Evolutionary conservation across 352 stramenopile genomes (phyloP), one percentile per base, ranked within the genome.

Genomic region (Pythium graminicola): DNA sequence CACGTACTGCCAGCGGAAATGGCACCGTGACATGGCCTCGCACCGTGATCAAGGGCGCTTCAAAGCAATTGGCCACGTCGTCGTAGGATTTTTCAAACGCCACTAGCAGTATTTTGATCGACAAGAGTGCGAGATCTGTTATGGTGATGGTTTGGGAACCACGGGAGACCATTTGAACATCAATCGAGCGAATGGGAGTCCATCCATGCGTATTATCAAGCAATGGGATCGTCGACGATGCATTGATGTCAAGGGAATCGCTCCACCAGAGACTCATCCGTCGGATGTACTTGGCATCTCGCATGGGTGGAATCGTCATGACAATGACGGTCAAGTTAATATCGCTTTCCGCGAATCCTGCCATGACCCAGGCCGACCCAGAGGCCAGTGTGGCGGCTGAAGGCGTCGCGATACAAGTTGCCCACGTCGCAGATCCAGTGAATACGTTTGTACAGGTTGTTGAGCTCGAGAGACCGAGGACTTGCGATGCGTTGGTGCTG

Each of bases 71-170:
- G 4, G 49, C 64, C 10, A 10, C 50, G 0, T 67, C 57, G 51
- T 89, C 78, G 32, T 85, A 89, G 1, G 76, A 84, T 49, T 62
- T 49, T 47, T 89, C 73, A 17, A 89, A 67, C 5, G 60, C 22
- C 2, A 85, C 27, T 8, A 85, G 28, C 35, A 86, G 22, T 9
- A 61, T 45, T 16, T 49, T 56, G 2, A 69, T 50, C 0, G 65
- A 49, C 8, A 52, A 55, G 9, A 79, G 45, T 1, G 46, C 53
- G 5, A 84, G 51, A 23, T 62, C 46, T 19, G 49, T 35, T 8
- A 76, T 56, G 6, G 36, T 41, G 6, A 86, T 47, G 0, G 33
- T 62, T 45, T 86, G 75, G 17, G 33, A 17, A 3, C 64, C 67
- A n/a, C 63, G 70, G 11, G 73, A 83, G 16, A 67, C 72, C 71